Evolutionary conservation across 208 protist species (phyloP).

Genomic region (Crithidia fasciculata): DNA sequence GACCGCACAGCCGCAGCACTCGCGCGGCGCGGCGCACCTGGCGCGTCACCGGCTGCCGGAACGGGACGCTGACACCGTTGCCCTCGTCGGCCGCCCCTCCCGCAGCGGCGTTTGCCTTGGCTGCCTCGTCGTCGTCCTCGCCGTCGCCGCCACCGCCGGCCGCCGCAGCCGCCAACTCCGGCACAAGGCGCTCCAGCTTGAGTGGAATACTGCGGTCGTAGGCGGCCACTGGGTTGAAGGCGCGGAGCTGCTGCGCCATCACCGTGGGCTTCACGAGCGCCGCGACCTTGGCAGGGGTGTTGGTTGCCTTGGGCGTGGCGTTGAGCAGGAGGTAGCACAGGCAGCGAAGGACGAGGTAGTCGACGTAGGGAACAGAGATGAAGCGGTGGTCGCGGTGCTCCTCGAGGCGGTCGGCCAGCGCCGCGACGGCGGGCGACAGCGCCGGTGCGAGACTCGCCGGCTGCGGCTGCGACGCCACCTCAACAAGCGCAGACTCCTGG

Average conservation of each 20-base stretch:
- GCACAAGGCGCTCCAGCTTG: conserved; percentile 46
- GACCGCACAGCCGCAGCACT: conserved; percentile 64
- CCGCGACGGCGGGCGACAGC: conserved; percentile 26
- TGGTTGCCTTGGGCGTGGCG: conserved; percentile 66
- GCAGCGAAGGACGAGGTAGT: conserved; percentile 72
- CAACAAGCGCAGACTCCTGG: conserved; percentile 34
- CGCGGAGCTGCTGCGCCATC: conserved; percentile 67
- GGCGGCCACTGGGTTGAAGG: conserved; percentile 78
- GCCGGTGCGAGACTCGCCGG: neutral
- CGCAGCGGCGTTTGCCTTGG: conserved; percentile 25
- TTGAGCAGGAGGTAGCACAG: conserved; percentile 82
- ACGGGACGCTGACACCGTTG: conserved; percentile 37
- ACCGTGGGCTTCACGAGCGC: conserved; percentile 84
- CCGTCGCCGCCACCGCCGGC: conserved; percentile 21
- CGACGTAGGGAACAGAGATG: conserved; percentile 56
- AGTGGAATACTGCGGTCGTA: conserved; percentile 59
- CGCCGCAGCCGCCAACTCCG: conserved; percentile 21
- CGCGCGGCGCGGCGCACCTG: conserved; percentile 75
- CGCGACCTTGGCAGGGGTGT: conserved; percentile 73
- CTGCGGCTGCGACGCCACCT: neutral
- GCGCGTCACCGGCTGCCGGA: conserved; percentile 64
- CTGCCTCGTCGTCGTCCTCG: conserved; percentile 14
- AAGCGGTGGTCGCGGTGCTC: conserved; percentile 52
- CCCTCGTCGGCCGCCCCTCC: conserved; percentile 20
- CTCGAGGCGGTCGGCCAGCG: conserved; percentile 37